phyloP scores from a whole-genome alignment of 2,329 filamentous ascomycete genomes.

The Pseudocercospora fuligena region DNA sequence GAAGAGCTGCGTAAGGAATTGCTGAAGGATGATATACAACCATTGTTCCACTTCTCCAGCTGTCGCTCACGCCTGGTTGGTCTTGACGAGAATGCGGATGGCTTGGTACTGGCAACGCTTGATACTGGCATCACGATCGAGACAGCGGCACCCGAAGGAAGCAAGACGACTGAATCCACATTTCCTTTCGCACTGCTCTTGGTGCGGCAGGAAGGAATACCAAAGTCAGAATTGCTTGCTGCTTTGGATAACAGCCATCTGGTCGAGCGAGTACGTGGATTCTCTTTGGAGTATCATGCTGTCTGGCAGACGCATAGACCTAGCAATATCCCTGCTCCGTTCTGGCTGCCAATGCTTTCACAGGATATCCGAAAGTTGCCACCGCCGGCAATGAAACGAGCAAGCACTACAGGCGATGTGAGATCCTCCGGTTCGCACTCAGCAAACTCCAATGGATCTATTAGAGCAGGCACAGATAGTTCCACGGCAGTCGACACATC shows the following conservation, averaged over 20 bases:
- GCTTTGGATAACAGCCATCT: constrained; percentile 49
- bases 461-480: constrained; percentile 41
- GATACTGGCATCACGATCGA: constrained; percentile 54
- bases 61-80: constrained; percentile 56
- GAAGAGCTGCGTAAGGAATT: constrained; percentile 49
- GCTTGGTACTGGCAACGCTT: constrained; percentile 54
- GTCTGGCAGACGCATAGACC: constrained; percentile 55
- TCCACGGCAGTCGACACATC: constrained; percentile 40
- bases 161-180: constrained; percentile 22
- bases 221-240: constrained; percentile 46
- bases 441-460: constrained; percentile 43
- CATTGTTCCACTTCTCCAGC: constrained; percentile 53
- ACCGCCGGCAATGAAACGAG: constrained; percentile 37
- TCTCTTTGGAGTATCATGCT: constrained; percentile 59
- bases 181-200: constrained; percentile 60
- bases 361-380: constrained; percentile 61
- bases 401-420: constrained; percentile 26
- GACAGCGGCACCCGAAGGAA: constrained; percentile 27
- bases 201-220: constrained; percentile 54
- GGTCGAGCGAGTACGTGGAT: constrained; percentile 58
- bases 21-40: constrained; percentile 50
- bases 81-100: constrained; percentile 49
- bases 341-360: constrained; percentile 54
- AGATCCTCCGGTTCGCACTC: constrained; percentile 27
- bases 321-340: constrained; percentile 50